phyloP scores from a whole-genome alignment of 2,329 filamentous ascomycete species.

The Trichoderma oligosporum region DNA sequence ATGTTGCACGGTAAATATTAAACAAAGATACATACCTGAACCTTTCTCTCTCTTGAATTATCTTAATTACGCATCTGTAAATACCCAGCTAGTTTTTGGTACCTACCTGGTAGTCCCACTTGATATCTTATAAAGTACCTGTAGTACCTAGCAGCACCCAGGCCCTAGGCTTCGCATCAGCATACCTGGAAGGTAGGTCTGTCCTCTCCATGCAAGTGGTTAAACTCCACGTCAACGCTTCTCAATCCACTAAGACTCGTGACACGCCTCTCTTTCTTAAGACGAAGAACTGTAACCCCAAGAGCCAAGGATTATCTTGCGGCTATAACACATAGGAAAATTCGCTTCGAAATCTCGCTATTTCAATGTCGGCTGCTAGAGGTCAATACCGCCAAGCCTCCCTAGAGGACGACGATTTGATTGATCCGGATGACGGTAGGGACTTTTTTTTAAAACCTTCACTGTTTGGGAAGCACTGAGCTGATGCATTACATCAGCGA shows the following conservation, averaged over 20 bases:
- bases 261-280: neutral
- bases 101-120: too few relatives aligned
- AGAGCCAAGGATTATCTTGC: neutral
- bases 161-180: neutral
- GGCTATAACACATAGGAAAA: neutral
- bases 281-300: neutral
- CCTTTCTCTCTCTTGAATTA: too few relatives aligned
- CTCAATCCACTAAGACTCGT: constrained; percentile 4
- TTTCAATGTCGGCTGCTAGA: constrained; percentile 45
- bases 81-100: too few relatives aligned
- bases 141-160: too few relatives aligned
- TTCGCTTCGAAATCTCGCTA: neutral
- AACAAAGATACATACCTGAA: too few relatives aligned
- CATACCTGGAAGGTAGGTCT: too few relatives aligned
- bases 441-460: neutral
- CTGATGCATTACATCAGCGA: constrained; percentile 50
- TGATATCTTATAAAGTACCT: too few relatives aligned
- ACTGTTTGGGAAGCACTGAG: neutral
- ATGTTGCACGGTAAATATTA: too few relatives aligned
- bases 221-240: constrained; percentile 17
- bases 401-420: constrained; percentile 65
- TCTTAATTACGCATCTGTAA: too few relatives aligned
- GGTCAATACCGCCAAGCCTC: constrained; percentile 60
- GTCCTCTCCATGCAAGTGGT: too few relatives aligned
- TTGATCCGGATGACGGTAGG: constrained; percentile 74